A percentile compares a stretch with the other conserved stretches of the same genome.
Evolutionary conservation across 2,329 filamentous ascomycete species (phyloP).

Genomic region (Fusarium sp.): DNA sequence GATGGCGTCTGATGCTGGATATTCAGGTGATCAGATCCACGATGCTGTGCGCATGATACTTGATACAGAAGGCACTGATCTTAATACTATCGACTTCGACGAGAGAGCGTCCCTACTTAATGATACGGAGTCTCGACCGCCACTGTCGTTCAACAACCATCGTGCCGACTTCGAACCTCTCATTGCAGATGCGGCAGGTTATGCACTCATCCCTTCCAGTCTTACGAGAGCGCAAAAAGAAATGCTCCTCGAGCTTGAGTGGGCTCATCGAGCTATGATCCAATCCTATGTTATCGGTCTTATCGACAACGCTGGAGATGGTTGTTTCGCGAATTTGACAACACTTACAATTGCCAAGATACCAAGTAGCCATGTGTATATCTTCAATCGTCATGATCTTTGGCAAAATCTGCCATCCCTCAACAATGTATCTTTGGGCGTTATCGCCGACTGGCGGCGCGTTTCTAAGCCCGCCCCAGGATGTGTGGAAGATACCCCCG

Average conservation of each 20-base stretch:
- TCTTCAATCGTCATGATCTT: slow-evolving; percentile 68
- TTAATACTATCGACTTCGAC: slow-evolving; percentile 52
- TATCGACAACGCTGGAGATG: slow-evolving; percentile 65
- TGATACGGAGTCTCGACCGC: slow-evolving; percentile 32
- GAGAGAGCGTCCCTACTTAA: slow-evolving; percentile 43
- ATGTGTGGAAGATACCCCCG: slow-evolving; percentile 60
- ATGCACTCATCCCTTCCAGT: slow-evolving; percentile 62
- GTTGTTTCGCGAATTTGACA: slow-evolving; percentile 65
- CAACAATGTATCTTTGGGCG: slow-evolving; percentile 66
- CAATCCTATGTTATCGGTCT: slow-evolving; percentile 75
- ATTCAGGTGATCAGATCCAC: slow-evolving; percentile 46
- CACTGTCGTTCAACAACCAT: slow-evolving; percentile 3
- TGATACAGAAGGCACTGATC: slow-evolving; percentile 50
- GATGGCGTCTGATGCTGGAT: slow-evolving; percentile 56
- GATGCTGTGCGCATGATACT: slow-evolving; percentile 54
- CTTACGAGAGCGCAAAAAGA: slow-evolving; percentile 75
- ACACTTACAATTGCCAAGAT: slow-evolving; percentile 73
- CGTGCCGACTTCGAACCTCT: slow-evolving; percentile 38
- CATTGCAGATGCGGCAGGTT: slow-evolving; percentile 45
- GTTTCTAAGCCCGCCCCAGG: slow-evolving; percentile 65
- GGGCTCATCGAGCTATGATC: slow-evolving; percentile 76
- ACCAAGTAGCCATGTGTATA: slow-evolving; percentile 69
- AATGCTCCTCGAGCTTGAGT: slow-evolving; percentile 75
- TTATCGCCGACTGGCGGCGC: slow-evolving; percentile 75
- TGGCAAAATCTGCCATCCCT: slow-evolving; percentile 70